Evolutionary conservation across 108 stramenopile species (phyloP).

Genomic region (Stephanodiscus triporus): DNA sequence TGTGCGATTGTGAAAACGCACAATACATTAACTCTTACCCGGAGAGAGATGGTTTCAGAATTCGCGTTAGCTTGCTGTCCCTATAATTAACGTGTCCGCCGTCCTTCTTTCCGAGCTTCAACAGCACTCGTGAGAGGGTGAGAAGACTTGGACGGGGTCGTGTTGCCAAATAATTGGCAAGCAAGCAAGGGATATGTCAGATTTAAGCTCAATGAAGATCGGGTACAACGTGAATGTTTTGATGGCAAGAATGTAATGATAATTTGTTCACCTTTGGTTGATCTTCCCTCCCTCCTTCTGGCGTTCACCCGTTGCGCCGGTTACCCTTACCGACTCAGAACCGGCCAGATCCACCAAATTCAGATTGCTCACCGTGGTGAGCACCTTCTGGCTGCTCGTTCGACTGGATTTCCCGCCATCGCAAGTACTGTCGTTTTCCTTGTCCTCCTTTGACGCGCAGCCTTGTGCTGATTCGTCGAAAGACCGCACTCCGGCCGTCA

Average conservation of each 20-base stretch:
- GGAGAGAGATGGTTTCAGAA: slow-evolving; percentile 96
- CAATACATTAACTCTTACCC: slow-evolving; percentile 26
- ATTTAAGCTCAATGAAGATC: no score
- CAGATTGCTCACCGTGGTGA: slow-evolving; percentile 32
- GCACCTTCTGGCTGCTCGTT: slow-evolving; percentile 39
- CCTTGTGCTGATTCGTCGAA: slow-evolving; percentile 29
- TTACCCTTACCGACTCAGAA: slow-evolving; percentile 54
- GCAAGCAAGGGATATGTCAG: background rate
- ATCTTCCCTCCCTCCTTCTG: slow-evolving; percentile 96
- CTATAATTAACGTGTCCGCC: slow-evolving; percentile 96
- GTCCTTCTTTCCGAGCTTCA: slow-evolving; percentile 93
- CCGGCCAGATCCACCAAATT: slow-evolving; percentile 65
- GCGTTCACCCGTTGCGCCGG: slow-evolving; percentile 63
- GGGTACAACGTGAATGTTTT: no score
- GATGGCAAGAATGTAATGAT: background rate
- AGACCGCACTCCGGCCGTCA: slow-evolving; percentile 11
- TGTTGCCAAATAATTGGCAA: background rate
- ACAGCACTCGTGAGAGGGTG: slow-evolving; percentile 98
- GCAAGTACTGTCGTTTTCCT: slow-evolving; percentile 56
- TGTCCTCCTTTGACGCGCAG: slow-evolving; percentile 46
- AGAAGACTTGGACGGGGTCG: slow-evolving; percentile 70
- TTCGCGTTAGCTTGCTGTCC: slow-evolving; percentile 97
- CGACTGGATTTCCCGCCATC: slow-evolving; percentile 49
- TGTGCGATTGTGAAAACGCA: slow-evolving; percentile 9
- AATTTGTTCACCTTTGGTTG: slow-evolving; percentile 81